Base-by-base conservation (phyloP, 73 alveolate species). In the Breviolum minutum region DNA sequence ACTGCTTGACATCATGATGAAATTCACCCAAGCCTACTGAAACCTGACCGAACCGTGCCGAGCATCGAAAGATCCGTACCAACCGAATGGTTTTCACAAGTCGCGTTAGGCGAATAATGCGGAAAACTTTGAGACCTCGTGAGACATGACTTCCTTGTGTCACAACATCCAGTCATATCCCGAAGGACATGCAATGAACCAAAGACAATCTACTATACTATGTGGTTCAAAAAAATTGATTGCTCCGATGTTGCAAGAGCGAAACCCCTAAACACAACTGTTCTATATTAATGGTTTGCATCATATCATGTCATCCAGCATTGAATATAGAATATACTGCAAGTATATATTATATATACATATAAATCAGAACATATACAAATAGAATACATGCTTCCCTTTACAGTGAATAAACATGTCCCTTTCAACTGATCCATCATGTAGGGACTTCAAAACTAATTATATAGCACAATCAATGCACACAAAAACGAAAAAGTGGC, bases 41-140 rank as follows among this genome's bases (percentile, higher is more conserved):
- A 40, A 40, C 54, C 54, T 40, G 54, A 71, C 26, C 29, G 81
- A 71, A 71, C 81, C 29, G 8, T n/a, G 13, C 81, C 85, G 26
- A 76, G 87, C 27, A n/a, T 10, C 87, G 24, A 40, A 79, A 79
- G 48, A 79, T 79, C 87, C 87, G 87, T 7, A 79, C 87, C 87
- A 79, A 40, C 30, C 87, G 87, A 12, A 79, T 79, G 66, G 91
- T 82, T 54, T 82, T 82, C 61, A 82, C 73, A 70, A 82, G 74
- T 19, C 91, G 91, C 3, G 91, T 82, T n/a, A 82, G 63, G 61
- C 91, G 91, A 82, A 82, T 82, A 24, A 82, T 61, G 32, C 91
- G 73, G 74, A 82, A 82, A 26, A 82, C 91, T 24, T 82, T 82
- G 68, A 79, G 66, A 40, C 87, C 87, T 76, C 5, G 22, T 27